Evolutionary conservation across 2,329 filamentous ascomycete genomes (phyloP).

Genomic region (Sclerotinia trifoliorum): DNA sequence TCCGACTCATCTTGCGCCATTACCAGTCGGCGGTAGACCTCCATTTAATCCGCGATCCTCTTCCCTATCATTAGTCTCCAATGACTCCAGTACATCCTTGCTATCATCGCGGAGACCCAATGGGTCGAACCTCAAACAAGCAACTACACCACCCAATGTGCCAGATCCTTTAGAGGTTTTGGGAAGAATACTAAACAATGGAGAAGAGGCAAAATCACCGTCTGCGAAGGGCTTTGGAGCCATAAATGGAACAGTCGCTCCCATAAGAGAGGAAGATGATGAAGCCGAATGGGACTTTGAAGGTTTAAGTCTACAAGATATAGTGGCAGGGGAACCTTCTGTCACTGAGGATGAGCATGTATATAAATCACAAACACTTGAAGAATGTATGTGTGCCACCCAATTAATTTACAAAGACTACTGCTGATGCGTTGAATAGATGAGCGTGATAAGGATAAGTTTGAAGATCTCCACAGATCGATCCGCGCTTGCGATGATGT

Average conservation of each 20-base stretch:
- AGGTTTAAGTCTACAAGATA: constrained; percentile 69
- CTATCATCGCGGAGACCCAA: constrained; percentile 63
- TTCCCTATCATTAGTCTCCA: constrained; percentile 73
- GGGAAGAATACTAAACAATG: constrained; percentile 42
- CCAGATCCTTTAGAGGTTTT: constrained; percentile 72
- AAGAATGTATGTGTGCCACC: constrained; percentile 63
- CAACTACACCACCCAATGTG: constrained; percentile 50
- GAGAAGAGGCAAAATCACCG: constrained; percentile 29
- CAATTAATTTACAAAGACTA: background rate
- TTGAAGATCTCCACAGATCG: constrained; percentile 85
- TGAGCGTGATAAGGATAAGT: constrained; percentile 77
- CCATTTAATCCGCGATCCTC: constrained; percentile 70
- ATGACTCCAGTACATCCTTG: constrained; percentile 74
- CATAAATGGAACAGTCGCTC: constrained; percentile 24
- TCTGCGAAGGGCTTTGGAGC: constrained; percentile 7
- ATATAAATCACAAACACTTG: constrained; percentile 59
- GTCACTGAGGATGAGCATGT: constrained; percentile 29
- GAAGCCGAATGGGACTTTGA: constrained; percentile 74
- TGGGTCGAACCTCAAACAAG: constrained; percentile 64
- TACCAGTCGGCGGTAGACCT: constrained; percentile 65
- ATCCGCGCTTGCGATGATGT: constrained; percentile 92
- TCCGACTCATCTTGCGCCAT: constrained; percentile 66
- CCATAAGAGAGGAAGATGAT: constrained; percentile 51
- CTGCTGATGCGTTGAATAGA: constrained; percentile 47
- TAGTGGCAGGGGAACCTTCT: constrained; percentile 26